Evolutionary conservation across 163 green algal genomes (phyloP), one percentile per base, ranked within the genome.

Genomic region (Coccomyxa subellipsoidea): DNA sequence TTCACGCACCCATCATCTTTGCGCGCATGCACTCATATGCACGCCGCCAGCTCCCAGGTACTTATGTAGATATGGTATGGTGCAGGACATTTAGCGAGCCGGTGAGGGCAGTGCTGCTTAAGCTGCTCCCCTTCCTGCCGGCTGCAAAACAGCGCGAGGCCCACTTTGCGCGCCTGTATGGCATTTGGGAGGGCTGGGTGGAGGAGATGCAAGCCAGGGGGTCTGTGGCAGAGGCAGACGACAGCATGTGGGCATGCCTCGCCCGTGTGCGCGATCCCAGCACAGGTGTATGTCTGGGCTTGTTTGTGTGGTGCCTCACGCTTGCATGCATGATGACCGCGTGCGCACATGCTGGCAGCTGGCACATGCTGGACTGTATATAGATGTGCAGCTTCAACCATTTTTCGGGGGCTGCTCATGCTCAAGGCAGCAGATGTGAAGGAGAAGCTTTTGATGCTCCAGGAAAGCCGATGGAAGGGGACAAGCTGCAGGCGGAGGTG

Each of bases 401-500:
- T n/a, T n/a, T n/a, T n/a, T n/a, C n/a, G n/a, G n/a, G n/a, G n/a
- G n/a, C n/a, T n/a, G n/a, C n/a, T n/a, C n/a, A n/a, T n/a, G n/a
- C n/a, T n/a, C n/a, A n/a, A n/a, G n/a, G n/a, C n/a, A n/a, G n/a
- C n/a, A n/a, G n/a, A n/a, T n/a, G n/a, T n/a, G n/a, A n/a, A n/a
- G n/a, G n/a, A n/a, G n/a, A n/a, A n/a, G n/a, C n/a, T n/a, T n/a
- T n/a, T 73, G 66, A 18, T 73, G 27, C 2, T 73, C 8, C 66
- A 73, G 66, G 66, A n/a, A 73, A n/a, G 66, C 66, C 66, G 27
- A 36, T 73, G 66, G 66, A 73, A n/a, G 66, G 66, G 27, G 66
- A 73, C 8, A 32, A 73, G 66, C 66, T 73, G 66, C 66, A 73
- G n/a, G 66, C 66, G 32, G 66, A 73, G 32, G 66, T 73, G 66